phyloP scores from a whole-genome alignment of 495 filamentous ascomycete species.

The Staphylotrichum tortipilum region DNA sequence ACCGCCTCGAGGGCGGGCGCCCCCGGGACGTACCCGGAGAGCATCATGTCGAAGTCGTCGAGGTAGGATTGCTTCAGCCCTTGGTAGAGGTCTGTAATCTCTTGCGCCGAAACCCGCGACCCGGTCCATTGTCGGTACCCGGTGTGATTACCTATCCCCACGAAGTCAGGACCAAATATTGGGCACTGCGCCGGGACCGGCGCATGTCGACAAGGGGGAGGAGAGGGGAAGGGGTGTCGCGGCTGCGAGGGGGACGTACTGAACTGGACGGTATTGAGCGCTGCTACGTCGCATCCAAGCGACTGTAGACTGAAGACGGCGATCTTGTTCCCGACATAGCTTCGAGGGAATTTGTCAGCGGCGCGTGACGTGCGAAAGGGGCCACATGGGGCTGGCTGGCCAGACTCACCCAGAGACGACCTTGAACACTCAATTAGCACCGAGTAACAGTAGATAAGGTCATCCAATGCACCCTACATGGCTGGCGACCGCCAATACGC shows the following conservation, averaged over 20 bases:
- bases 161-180: constrained; percentile 3
- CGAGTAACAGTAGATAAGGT: constrained; percentile 4
- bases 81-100: constrained; percentile 77
- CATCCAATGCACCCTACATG: constrained; percentile 61
- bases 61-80: constrained; percentile 76
- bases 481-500: constrained; percentile 88
- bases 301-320: constrained; percentile 86
- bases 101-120: constrained; percentile 64
- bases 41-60: constrained; percentile 80
- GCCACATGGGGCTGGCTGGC: background rate
- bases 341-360: constrained; percentile 26
- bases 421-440: constrained; percentile 39
- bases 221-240: too few relatives aligned
- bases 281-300: constrained; percentile 85
- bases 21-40: constrained; percentile 86
- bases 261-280: constrained; percentile 92
- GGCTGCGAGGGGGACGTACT: constrained; percentile 41
- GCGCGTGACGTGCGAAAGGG: background rate
- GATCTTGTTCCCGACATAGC: constrained; percentile 96
- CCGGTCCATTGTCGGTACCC: constrained; percentile 84
- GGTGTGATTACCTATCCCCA: constrained; percentile 74
- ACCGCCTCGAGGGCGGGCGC: constrained; percentile 75
- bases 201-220: background rate
- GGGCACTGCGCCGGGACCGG: background rate
- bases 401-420: constrained; percentile 68